Conservation (phyloP, 2,329 filamentous ascomycete genomes). For the Metarhizium anisopliae region DNA sequence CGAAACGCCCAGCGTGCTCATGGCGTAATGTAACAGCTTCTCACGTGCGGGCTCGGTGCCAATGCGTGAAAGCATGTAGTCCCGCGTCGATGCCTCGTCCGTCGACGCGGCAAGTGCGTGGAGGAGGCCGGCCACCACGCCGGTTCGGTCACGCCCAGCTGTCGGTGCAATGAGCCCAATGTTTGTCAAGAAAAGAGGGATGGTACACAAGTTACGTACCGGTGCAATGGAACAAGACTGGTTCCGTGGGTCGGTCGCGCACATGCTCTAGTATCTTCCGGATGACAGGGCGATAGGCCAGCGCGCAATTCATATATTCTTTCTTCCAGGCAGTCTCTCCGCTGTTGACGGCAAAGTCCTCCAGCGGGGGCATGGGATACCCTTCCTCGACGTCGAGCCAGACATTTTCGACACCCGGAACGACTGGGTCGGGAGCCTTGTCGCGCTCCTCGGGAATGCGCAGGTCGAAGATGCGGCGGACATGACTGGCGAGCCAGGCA, state of each 20-base stretch:
- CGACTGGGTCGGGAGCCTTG: slow-evolving; percentile 31
- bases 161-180: neutral
- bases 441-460: slow-evolving; percentile 35
- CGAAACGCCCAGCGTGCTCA: slow-evolving; percentile 25
- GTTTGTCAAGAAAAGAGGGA: too few species aligned
- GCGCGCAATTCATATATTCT: slow-evolving; percentile 39
- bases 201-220: slow-evolving; percentile 21
- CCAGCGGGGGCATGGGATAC: slow-evolving; percentile 28
- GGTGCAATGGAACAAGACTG: slow-evolving; percentile 45
- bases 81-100: slow-evolving; percentile 31
- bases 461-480: slow-evolving; percentile 43
- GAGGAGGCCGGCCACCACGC: slow-evolving; percentile 41
- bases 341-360: slow-evolving; percentile 32
- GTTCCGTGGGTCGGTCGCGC: slow-evolving; percentile 33
- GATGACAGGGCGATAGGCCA: slow-evolving; percentile 32
- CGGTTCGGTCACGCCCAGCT: slow-evolving; percentile 48
- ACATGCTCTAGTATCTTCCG: slow-evolving; percentile 38
- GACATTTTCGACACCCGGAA: slow-evolving; percentile 35
- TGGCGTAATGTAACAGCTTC: slow-evolving; percentile 33
- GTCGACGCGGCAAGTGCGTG: slow-evolving; percentile 39
- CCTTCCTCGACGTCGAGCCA: slow-evolving; percentile 29
- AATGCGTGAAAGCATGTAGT: slow-evolving; percentile 46
- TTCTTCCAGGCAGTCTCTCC: slow-evolving; percentile 34
- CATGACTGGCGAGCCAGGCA: slow-evolving; percentile 25
- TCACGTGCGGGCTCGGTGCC: slow-evolving; percentile 42